These are phyloP conservation scores for Trichoderma afroharzianum DNA, from an alignment of 2,329 filamentous ascomycete genomes.

Conservation along the genomic window DNA sequence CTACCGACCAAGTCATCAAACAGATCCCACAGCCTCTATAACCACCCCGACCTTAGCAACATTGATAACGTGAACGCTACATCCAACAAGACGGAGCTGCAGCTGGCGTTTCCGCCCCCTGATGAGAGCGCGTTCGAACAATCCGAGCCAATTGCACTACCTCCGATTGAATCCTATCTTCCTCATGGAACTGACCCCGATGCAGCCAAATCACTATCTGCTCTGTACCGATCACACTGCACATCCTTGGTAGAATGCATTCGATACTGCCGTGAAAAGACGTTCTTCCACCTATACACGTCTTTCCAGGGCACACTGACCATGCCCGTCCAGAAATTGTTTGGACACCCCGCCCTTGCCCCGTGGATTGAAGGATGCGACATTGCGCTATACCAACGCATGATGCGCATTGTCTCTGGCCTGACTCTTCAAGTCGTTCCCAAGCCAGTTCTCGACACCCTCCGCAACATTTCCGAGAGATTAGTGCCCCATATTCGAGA, in stretches of 20 bases:
- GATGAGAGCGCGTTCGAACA: conserved; percentile 51
- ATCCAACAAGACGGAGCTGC: conserved; percentile 54
- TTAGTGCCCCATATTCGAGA: conserved; percentile 78
- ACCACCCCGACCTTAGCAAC: conserved; percentile 52
- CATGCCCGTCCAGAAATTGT: conserved; percentile 90
- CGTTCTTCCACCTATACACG: conserved; percentile 90
- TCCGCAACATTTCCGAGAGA: conserved; percentile 79
- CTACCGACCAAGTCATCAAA: conserved; percentile 19
- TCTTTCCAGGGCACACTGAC: conserved; percentile 96
- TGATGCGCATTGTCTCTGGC: conserved; percentile 88
- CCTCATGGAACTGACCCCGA: conserved; percentile 80
- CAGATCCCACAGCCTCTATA: conserved; percentile 51
- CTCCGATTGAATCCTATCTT: conserved; percentile 78
- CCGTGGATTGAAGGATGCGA: conserved; percentile 96
- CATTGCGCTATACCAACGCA: conserved; percentile 92
- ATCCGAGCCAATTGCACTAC: conserved; percentile 72
- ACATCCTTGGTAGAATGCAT: conserved; percentile 94
- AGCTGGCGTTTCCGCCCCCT: conserved; percentile 59
- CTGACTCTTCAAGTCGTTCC: conserved; percentile 89
- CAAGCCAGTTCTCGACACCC: conserved; percentile 78
- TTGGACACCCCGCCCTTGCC: conserved; percentile 75
- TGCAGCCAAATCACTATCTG: conserved; percentile 77
- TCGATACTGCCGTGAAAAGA: conserved; percentile 93
- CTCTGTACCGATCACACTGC: conserved; percentile 89
- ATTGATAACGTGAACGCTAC: conserved; percentile 58